A percentile compares a stretch with the other conserved stretches of the same genome.
These are phyloP conservation scores for Sclerotinia glacialis DNA, from an alignment of 2,329 filamentous ascomycete species.

Conservation along the genomic window DNA sequence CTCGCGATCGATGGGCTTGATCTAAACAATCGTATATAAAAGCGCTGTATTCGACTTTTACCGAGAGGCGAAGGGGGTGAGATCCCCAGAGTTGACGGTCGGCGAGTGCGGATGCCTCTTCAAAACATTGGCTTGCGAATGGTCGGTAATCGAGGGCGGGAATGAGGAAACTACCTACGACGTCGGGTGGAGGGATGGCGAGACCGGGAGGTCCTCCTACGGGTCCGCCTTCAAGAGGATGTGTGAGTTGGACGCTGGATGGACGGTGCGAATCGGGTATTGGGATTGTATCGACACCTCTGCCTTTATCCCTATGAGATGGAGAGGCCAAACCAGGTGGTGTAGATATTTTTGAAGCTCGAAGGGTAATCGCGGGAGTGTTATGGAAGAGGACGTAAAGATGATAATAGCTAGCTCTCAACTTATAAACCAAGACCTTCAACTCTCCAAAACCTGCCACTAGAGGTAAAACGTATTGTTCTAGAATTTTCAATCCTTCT, in stretches of 20 bases:
- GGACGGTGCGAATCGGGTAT: slow-evolving; percentile 30
- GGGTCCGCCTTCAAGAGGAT: slow-evolving; percentile 43
- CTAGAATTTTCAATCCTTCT: slow-evolving; percentile 84
- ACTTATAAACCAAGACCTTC: slow-evolving; percentile 85
- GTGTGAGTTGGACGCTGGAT: slow-evolving; percentile 38
- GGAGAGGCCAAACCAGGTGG: slow-evolving; percentile 39
- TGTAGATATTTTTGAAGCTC: slow-evolving; percentile 41
- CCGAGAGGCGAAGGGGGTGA: slow-evolving; percentile 82
- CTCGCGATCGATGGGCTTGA: slow-evolving; percentile 71
- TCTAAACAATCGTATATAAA: slow-evolving; percentile 93
- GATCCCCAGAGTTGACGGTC: slow-evolving; percentile 78
- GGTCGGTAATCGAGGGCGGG: slow-evolving; percentile 78
- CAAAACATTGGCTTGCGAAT: slow-evolving; percentile 76
- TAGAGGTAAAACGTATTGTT: slow-evolving; percentile 83
- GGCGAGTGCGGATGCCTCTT: slow-evolving; percentile 70
- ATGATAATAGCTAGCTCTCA: slow-evolving; percentile 92
- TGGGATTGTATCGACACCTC: slow-evolving; percentile 32
- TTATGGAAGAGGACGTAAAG: slow-evolving; percentile 97
- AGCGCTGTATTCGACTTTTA: slow-evolving; percentile 88
- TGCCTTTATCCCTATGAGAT: slow-evolving; percentile 37
- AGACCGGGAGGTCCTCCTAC: slow-evolving; percentile 46
- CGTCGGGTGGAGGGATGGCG: slow-evolving; percentile 38
- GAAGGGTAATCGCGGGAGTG: slow-evolving; percentile 62
- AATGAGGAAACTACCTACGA: slow-evolving; percentile 71
- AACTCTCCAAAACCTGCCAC: slow-evolving; percentile 76